Base-by-base conservation (phyloP, 441 rosid species). In the Geranium incanum region DNA sequence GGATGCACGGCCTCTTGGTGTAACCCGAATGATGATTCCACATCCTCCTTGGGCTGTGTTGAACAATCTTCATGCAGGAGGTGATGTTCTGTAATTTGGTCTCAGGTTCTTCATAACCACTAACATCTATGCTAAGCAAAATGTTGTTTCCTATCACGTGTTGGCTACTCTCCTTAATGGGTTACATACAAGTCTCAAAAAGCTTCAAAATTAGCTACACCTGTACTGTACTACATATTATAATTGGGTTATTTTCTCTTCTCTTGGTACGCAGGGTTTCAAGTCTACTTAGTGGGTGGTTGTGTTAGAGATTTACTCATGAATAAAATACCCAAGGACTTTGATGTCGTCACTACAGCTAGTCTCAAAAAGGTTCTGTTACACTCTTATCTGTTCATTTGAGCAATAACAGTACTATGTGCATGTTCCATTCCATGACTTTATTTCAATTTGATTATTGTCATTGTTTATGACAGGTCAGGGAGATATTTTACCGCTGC, bases 271-370 rank as follows among this genome's bases (percentile, higher is more conserved):
- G 75, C 88, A 92, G 99, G 98, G 65, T 87, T 81, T 50, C 86
- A 86, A 75, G 89, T 91, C 41, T 95, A 90, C 78, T 85, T 95
- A 72, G 98, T 95, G 63, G 99, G 99, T 59, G 99, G 98, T 59
- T 95, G 98, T 66, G 98, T 95, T 66, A 86, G 98, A 81, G 99
- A 95, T 85, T 86, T 95, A 73, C 70, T 95, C 73, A 81, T 95
- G 19, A 79, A 87, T 9, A 87, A 81, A 81, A 75, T 75, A 45
- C 99, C 99, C 36, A 95, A 92, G 84, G 99, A 92, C 82, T 92
- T 83, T 80, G 99, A 95, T 81, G 89, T 95, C 67, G 85, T 92
- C 86, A 95, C 99, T 70, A 86, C 97, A 2, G 98, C 99, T 38
- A 77, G 67, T 16, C 96, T 92, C 77, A 71, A 74, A 65, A 81